Evolutionary conservation across 805 yeast species (phyloP).

Genomic region (Starmerella gropengiesseri): DNA sequence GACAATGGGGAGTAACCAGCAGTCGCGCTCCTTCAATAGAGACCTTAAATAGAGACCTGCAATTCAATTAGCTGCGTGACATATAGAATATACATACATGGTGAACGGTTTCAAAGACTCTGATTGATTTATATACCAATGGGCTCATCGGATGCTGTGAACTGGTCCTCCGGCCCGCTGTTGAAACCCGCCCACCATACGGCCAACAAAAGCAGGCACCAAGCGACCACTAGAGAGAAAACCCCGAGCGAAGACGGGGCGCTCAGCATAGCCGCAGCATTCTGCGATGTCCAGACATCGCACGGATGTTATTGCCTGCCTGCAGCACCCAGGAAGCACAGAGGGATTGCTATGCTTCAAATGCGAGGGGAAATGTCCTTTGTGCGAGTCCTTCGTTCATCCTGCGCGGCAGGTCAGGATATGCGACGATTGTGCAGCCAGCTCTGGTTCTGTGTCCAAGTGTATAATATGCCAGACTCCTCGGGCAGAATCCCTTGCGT

Average conservation of each 20-base stretch:
- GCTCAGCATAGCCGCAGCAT: no score
- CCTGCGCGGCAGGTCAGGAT: not conserved
- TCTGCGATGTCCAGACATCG: not conserved
- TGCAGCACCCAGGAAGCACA: not conserved
- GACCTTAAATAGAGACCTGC: not conserved
- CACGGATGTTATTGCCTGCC: not conserved
- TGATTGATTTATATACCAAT: no score
- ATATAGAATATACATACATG: no score
- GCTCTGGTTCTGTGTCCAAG: not conserved
- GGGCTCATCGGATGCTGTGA: no score
- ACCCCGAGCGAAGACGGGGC: no score
- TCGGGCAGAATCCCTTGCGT: not conserved
- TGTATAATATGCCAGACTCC: constrained; percentile 2
- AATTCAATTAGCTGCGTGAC: no score
- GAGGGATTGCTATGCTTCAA: not conserved
- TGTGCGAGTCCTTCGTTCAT: constrained; percentile 4
- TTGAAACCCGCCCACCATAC: no score
- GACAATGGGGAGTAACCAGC: constrained; percentile 27
- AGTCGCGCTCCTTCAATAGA: no score
- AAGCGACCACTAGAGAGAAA: no score
- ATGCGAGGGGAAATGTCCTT: constrained; percentile 6
- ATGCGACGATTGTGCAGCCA: constrained; percentile 5
- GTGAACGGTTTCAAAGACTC: no score
- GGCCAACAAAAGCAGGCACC: no score
- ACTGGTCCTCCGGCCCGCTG: no score